These are phyloP conservation scores for Ustilago loliicola DNA, from an alignment of 1,284 basidiomycete genomes.

Conservation along the genomic window DNA sequence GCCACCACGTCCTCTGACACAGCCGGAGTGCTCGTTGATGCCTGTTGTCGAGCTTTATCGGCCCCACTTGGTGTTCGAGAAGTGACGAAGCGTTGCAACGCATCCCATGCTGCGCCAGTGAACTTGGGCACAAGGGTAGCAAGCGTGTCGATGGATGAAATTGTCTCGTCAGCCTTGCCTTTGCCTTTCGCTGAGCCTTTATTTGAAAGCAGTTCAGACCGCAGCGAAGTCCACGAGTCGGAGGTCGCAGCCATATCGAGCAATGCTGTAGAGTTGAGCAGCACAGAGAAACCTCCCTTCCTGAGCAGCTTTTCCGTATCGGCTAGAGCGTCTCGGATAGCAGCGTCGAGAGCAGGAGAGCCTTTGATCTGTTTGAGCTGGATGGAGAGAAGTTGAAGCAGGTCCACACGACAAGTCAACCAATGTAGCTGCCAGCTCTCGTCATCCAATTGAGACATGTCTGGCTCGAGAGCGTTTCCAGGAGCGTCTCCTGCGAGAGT, in stretches of 20 bases:
- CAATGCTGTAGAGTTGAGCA: slow-evolving; percentile 37
- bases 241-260: slow-evolving; percentile 42
- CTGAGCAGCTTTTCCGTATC: slow-evolving; percentile 25
- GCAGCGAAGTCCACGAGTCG: slow-evolving; percentile 31
- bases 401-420: slow-evolving; percentile 40
- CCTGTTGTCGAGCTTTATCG: neutral
- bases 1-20: slow-evolving; percentile 35
- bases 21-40: neutral
- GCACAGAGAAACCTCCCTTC: slow-evolving; percentile 21
- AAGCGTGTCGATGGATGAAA: slow-evolving; percentile 36
- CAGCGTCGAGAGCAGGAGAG: slow-evolving; percentile 11
- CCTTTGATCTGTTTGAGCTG: slow-evolving; percentile 23
- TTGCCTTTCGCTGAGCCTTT: slow-evolving; percentile 14
- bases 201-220: slow-evolving; percentile 17
- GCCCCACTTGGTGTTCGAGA: slow-evolving; percentile 1
- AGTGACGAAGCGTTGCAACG: slow-evolving; percentile 25
- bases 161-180: slow-evolving; percentile 7
- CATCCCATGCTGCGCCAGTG: slow-evolving; percentile 41
- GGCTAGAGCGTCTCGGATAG: slow-evolving; percentile 11
- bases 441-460: slow-evolving; percentile 9
- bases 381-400: slow-evolving; percentile 26
- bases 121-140: slow-evolving; percentile 33
- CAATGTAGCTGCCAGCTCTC: slow-evolving; percentile 38
- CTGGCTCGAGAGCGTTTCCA: neutral
- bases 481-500: neutral